Base-by-base conservation (phyloP, 805 yeast species). In the Schizosaccharomyces cryophilus region DNA sequence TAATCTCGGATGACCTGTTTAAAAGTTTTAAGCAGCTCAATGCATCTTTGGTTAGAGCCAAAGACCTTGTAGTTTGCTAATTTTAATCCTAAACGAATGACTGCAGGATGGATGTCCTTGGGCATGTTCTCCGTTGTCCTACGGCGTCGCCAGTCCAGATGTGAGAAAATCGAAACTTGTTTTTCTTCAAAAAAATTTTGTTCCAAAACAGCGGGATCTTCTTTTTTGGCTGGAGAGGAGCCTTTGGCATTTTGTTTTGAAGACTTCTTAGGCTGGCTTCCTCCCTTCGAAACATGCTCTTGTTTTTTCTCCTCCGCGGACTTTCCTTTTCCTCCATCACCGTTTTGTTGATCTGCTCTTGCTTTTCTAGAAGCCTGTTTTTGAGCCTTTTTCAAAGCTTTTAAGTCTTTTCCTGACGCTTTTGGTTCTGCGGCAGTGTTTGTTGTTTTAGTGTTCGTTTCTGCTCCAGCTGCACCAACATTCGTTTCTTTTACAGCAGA, bases 41-140 rank as follows among this genome's bases (percentile, higher is more conserved):
- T 75, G 71, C 95, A 85, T 66, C 98, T 78, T 31, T 86, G 83
- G 2, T 84, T 84, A 0, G 96, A 87, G 0, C 98, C 98, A 7
- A 89, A 93, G 48, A 90, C 80, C 65, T 84, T 80, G 70, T 87
- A 90, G 55, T 87, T 82, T 15, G 95, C 83, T 66, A 83, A 81
- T 66, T 86, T 84, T 62, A 87, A 80, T 0, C 95, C 83, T 64
- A 93, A 74, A 30, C 87, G 76, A 60, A 87, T 74, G 54, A 90
- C 82, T 0, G 86, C 80, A 0, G 96, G 96, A 71, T 93, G 98
- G 24, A 90, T 86, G 59, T 85, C 78, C 62, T 83, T 80, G 77
- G 74, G 26, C 78, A 82, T 63, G 75, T 80, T 63, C 74, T 75
- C 61, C 74, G 84, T 72, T 70, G 72, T 70, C 13, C 74, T 69